Base-by-base conservation (phyloP, 2,329 filamentous ascomycete genomes). In the Cercospora zeae-maydis region DNA sequence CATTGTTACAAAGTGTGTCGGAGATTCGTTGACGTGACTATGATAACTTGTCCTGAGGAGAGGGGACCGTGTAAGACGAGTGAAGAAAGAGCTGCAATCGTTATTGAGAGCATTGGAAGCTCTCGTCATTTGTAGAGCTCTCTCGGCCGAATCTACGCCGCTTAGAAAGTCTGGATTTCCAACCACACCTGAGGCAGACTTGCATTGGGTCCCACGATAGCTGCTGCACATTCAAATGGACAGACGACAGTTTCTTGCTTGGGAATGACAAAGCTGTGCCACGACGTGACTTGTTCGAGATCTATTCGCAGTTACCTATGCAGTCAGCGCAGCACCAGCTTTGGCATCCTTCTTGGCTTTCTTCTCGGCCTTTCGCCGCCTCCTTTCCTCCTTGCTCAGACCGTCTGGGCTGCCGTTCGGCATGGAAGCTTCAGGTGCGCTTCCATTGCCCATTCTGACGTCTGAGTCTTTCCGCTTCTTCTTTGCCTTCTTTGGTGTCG, bases 391-490 rank as follows among this genome's bases (percentile, higher is more conserved):
- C 30, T 69, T 70, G 45, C 67, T 72, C 34, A 59, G 57, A 49
- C 69, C 67, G 9, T 64, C 63, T 59, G 49, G 30, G 2, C 8
- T 57, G 36, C 36, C 36, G 34, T 45, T 42, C 10, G 76, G 72
- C 37, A 75, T 70, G 19, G 64, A 59, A 45, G 49, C 14, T 30
- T 37, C 49, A 53, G 49, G 49, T 37, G 54, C 24, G 13, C 34
- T 59, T 2, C 62, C 63, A 31, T 65, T 61, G 13, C 63, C 61
- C 62, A 75, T 70, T 19, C 71, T 65, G 49, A 75, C 75, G 60
- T 77, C 74, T 5, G 69, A 65, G 13, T 74, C 72, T 57, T 70
- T 72, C 34, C 74, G 71, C 69, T 77, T 78, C 71, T 77, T 78
- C 45, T 72, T 72, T 1, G 73, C 66, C 53, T 72, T 73, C 52